These are phyloP conservation scores for Spinacia oleracea DNA, from an alignment of 179 eudicot genomes.

Conservation along the genomic window DNA sequence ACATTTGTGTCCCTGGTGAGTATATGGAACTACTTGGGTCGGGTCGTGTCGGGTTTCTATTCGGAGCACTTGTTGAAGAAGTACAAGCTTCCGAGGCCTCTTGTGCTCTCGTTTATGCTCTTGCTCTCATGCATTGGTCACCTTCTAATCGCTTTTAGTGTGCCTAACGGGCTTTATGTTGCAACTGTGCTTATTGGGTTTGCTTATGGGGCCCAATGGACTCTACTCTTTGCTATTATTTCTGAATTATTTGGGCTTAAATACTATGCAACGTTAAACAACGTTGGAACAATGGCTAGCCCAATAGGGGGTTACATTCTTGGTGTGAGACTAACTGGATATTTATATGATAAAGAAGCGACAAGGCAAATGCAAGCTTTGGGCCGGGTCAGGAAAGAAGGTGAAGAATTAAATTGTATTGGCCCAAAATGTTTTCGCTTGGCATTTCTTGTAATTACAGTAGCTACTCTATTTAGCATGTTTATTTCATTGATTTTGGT, in stretches of 20 bases:
- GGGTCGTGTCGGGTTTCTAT: slow-evolving; percentile 17
- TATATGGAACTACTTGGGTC: slow-evolving; percentile 30
- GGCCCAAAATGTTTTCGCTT: slow-evolving; percentile 28
- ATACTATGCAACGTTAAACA: slow-evolving; percentile 30
- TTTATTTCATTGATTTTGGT: slow-evolving; percentile 30
- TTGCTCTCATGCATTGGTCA: slow-evolving; percentile 20
- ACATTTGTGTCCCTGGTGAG: slow-evolving; percentile 23
- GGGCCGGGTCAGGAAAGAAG: slow-evolving; percentile 13
- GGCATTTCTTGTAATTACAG: slow-evolving; percentile 30
- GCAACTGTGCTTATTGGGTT: slow-evolving; percentile 23
- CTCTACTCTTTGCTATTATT: slow-evolving; percentile 30
- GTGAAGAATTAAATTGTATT: slow-evolving; percentile 23
- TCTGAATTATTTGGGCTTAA: slow-evolving; percentile 35
- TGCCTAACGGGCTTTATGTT: slow-evolving; percentile 28
- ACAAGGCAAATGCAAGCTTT: background rate
- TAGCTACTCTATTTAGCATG: slow-evolving; percentile 18
- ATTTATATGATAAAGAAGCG: slow-evolving; percentile 32
- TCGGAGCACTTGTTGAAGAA: slow-evolving; percentile 18
- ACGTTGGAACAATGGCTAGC: slow-evolving; percentile 33
- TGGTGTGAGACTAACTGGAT: slow-evolving; percentile 25
- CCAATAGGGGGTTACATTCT: slow-evolving; percentile 29
- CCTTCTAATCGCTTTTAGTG: slow-evolving; percentile 24
- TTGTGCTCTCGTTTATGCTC: slow-evolving; percentile 18
- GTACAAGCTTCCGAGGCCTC: slow-evolving; percentile 33
- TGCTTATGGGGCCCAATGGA: slow-evolving; percentile 32